Base-by-base conservation (phyloP, 805 yeast genomes). In the Yarrowia sp. region DNA sequence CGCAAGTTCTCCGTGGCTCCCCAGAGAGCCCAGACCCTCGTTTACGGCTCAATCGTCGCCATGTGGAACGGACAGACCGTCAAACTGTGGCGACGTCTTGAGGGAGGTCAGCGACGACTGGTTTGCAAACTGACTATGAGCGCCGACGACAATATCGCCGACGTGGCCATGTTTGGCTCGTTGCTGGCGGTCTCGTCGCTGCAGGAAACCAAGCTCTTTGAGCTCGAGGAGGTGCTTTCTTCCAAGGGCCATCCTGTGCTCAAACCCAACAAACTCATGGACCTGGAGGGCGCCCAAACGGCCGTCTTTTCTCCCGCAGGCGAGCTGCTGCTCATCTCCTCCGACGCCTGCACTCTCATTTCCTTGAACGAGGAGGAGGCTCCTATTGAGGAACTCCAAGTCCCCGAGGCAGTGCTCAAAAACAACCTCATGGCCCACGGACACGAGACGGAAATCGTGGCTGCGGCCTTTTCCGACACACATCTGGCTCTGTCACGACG, bases 21-120 rank as follows among this genome's bases (percentile, higher is more conserved):
- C 63, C 91, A 89, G 72, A 86, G 82, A 72, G 83, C 88, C 12
- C 86, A 85, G 72, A 82, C 89, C 5, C 73, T 83, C 1, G 75
- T 85, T 14, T 84, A 85, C 70, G 77, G 80, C 56, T 74, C 76
- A 7, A 78, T 87, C 32, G 77, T 94, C 36, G 83, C 86, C 8
- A 83, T 89, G 84, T 94, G 96, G 95, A 89, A 87, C 73, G 96
- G 90, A 72, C 92, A 90, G 75, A 82, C 84, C 3, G 85, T 94
- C 50, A 92, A 92, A 75, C 82, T 95, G 11, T 95, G 98, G 98
- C 81, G 79, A 71, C 36, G 55, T 2, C 48, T 40, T 5, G 38
- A 38, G 15, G 45, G 48, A 11, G 67, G 56, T 5, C 50, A 65
- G 50, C 67, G 69, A 4, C 85, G 84, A 69, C 77, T 92, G 70